A percentile compares a stretch with the other conserved stretches of the same genome.
phyloP scores from a whole-genome alignment of 768 basidiomycete genomes.

The Nidularia sp. region DNA sequence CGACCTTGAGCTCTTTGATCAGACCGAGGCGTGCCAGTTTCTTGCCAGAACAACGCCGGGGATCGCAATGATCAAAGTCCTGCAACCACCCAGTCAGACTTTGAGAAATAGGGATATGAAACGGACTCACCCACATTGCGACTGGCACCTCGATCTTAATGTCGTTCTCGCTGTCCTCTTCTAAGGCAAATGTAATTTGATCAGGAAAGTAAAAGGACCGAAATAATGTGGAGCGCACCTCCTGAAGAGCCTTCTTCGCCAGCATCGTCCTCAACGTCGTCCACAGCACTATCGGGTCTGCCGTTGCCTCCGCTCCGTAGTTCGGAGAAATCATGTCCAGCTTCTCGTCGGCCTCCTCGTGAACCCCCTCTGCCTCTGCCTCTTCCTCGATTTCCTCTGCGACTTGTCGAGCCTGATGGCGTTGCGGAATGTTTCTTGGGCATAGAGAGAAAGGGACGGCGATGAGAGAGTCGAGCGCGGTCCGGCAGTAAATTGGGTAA shows the following conservation, averaged over 20 bases:
- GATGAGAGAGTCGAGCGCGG: neutral
- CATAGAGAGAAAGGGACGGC: constrained; percentile 3
- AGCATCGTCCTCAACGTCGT: constrained; percentile 35
- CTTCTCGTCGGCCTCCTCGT: constrained; percentile 9
- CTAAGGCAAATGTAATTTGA: neutral
- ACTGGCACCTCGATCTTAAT: constrained; percentile 65
- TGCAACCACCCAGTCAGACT: constrained; percentile 20
- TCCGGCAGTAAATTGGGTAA: neutral
- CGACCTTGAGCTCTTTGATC: constrained; percentile 79
- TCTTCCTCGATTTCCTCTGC: constrained; percentile 27
- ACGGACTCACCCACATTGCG: constrained; percentile 86
- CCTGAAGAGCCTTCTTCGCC: constrained; percentile 24
- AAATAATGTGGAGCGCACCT: constrained; percentile 1
- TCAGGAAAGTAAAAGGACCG: neutral
- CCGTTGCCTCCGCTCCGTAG: constrained; percentile 19
- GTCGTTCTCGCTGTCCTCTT: constrained; percentile 17
- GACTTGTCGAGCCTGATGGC: neutral
- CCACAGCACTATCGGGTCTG: constrained; percentile 59
- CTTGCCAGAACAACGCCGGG: constrained; percentile 78
- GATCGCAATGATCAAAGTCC: constrained; percentile 99
- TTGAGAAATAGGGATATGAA: constrained; percentile 9
- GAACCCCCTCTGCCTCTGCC: constrained; percentile 28
- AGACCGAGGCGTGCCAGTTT: constrained; percentile 83
- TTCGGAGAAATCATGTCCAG: constrained; percentile 7
- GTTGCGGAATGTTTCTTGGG: constrained; percentile 12